Base-by-base conservation (phyloP, 31 red algal genomes). In the Endocladia muricata region DNA sequence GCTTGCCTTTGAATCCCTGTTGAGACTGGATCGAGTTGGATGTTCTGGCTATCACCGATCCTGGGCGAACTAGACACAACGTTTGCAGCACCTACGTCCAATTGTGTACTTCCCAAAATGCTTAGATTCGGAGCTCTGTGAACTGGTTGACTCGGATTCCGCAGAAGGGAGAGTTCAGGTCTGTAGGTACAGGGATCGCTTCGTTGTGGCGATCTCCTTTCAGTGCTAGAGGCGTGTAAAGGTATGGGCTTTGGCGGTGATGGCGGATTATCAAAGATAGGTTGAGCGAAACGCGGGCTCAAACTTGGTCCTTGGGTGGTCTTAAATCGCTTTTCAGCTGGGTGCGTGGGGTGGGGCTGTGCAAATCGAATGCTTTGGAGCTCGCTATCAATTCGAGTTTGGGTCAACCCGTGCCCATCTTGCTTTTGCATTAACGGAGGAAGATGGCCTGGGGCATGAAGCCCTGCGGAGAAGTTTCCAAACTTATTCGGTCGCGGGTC, bases 41-140 rank as follows among this genome's bases (percentile, higher is more conserved):
- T 72, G 64, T 72, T 72, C 78, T 82, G 78, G 65, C 34, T 38
- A 25, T 70, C 66, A 22, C 60, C 38, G 29, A 72, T 11, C 40
- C 68, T 37, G 25, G 68, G 68, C n/a, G 68, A 72, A 33, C 21
- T 72, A 22, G 68, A 49, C 41, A 72, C 68, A 21, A 21, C 38
- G 51, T 48, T 37, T 22, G 33, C 21, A 49, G 68, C 23, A 49
- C 21, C 31, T 49, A 42, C 68, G 25, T 72, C 68, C 35, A 72
- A 48, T 21, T 4, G 21, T 21, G 68, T 23, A 22, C 21, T 72
- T 42, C 38, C 68, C 35, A 72, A 22, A 19, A 48, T 31, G 33
- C 51, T 19, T 15, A 0, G 68, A 43, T 72, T 72, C n/a, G n/a
- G n/a, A 31, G 23, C 35, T 36, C 62, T 67, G 29, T 37, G 25